Evolutionary conservation across 306 rosid genomes (phyloP), one percentile per base, ranked within the genome.

Genomic region (Quercus bicolor): DNA sequence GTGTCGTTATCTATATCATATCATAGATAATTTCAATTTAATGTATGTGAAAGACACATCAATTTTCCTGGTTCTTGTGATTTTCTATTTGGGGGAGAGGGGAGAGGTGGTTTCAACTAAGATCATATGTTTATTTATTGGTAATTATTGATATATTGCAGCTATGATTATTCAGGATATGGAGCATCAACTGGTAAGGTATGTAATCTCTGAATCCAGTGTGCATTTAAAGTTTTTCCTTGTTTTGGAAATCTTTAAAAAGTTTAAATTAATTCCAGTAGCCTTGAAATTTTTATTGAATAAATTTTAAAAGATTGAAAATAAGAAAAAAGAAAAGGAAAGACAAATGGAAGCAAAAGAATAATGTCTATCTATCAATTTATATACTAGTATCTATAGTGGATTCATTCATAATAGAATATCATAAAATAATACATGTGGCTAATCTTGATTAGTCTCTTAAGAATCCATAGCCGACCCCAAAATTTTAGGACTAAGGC

Each of bases 151-250:
- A 72, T 75, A 7, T 77, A 24, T 83, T 85, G 87, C 93, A 96
- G 99, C 87, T 96, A 96, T 72, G 99, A 96, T 86, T 96, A 93
- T 83, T 96, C 99, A 56, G 99, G 99, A 48, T 96, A 96, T 68
- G 99, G 99, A 80, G 92, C 90, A 66, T 96, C 98, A 37, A 79
- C 93, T 24, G 99, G 99, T 77, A 96, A 96, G 96, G 99, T 96
- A 86, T 83, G 98, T 77, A 52, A 72, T 61, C 52, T 28, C 5
- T 45, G 53, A 8, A 34, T 37, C 77, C 74, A 54, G 10, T 12
- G 26, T 59, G 21, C 65, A 1, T 6, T 57, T 55, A 12, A 43
- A 37, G 20, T 54, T 33, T 10, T 4, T 75, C 55, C 13, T 72
- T 23, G 28, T 65, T 52, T 75, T 54, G 6, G 28, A 48, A 68